A percentile compares a stretch with the other conserved stretches of the same genome.
phyloP scores from a whole-genome alignment of 2,329 filamentous ascomycete genomes.

The Ramichloridium luteum region DNA sequence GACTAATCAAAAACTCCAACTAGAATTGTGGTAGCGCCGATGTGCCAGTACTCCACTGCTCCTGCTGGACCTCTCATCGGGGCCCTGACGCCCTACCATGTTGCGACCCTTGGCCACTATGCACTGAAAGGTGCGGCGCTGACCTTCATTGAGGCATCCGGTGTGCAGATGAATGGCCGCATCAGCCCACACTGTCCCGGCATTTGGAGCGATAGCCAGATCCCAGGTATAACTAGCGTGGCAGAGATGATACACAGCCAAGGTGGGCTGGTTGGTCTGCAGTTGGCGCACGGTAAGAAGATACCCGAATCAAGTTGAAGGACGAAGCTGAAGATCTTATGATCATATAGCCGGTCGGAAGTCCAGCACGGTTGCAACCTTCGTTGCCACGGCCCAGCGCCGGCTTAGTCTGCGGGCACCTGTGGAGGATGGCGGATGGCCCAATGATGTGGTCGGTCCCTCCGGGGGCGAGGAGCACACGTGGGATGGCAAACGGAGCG shows the following conservation, averaged over 20 bases:
- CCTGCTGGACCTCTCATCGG: constrained; percentile 39
- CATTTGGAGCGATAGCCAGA: constrained; percentile 73
- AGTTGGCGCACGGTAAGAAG: constrained; percentile 58
- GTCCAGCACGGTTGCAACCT: constrained; percentile 46
- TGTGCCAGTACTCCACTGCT: constrained; percentile 56
- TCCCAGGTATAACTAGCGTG: constrained; percentile 56
- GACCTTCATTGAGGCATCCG: constrained; percentile 65
- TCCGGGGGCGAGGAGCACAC: constrained; percentile 32
- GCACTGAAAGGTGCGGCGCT: constrained; percentile 62
- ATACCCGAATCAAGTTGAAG: too few relatives aligned
- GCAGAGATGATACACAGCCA: constrained; percentile 71
- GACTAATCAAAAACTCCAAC: too few relatives aligned
- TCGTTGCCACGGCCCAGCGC: constrained; percentile 35
- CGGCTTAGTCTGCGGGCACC: constrained; percentile 42
- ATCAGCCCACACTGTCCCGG: constrained; percentile 71
- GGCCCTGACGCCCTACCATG: constrained; percentile 66
- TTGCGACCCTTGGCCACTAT: constrained; percentile 71
- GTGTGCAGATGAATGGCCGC: constrained; percentile 64
- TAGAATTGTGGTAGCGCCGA: constrained; percentile 47
- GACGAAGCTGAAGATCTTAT: too few relatives aligned
- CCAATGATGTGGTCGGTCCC: constrained; percentile 43
- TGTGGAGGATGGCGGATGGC: constrained; percentile 38
- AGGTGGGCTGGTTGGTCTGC: constrained; percentile 60
- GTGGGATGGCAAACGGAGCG: constrained; percentile 26
- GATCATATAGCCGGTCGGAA: constrained; percentile 55